Evolutionary conservation across 1,139 yeast species (phyloP), one percentile per base, ranked within the genome.

Genomic region (Hyphopichia fennica): DNA sequence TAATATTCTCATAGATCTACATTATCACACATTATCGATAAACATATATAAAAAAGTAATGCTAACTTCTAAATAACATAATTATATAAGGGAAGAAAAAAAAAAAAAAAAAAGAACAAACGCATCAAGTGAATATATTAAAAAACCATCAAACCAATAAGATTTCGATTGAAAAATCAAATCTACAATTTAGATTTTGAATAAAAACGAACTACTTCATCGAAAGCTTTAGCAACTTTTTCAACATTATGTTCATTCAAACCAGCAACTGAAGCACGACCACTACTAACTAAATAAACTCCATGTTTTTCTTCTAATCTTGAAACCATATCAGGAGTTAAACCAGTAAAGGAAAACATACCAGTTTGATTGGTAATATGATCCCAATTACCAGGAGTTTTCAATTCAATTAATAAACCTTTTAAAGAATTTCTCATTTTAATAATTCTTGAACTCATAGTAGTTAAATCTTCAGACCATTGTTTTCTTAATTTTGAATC

Each of bases 301-400:
- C 85, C 95, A 64, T 87, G 95, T 52, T 82, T 80, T 52, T 76
- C 65, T 60, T 89, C 96, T 47, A 91, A 77, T 52, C 87, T 77
- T 44, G 78, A 79, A 41, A 88, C 97, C 81, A 89, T 93, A 40
- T 84, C 88, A 20, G 85, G 74, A 18, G 77, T 68, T 53, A 93
- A 76, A 1, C 96, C 98, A 20, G 98, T 91, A 69, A 84, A 93
- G 42, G 96, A 89, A 66, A 93, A 93, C 99, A 93, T 93, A 54
- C 99, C 99, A 47, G 88, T 86, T 70, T 93, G 98, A 50, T 78
- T 75, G 41, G 87, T 88, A 56, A 93, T 88, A 66, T 91, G 98
- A 53, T 84, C 88, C 99, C 99, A 93, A 63, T 76, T 81, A 43
- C 95, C 95, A 40, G 95, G 93, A 38, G 98, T 89, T 13, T 79